Evolutionary conservation across 768 basidiomycete genomes (phyloP).

Genomic region (Crucibulum laeve): DNA sequence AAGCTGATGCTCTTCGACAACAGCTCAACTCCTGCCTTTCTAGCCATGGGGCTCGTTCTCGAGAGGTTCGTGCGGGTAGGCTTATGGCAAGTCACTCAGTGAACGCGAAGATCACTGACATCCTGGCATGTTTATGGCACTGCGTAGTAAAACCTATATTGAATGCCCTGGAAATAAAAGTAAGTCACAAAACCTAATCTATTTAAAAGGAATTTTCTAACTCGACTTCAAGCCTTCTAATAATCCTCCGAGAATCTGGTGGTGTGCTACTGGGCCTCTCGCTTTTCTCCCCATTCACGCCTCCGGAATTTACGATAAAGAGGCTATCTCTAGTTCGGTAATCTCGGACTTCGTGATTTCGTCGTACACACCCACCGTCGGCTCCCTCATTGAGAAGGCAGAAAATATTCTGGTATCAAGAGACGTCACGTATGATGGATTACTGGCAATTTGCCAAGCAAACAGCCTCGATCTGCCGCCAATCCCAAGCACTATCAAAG

Average conservation of each 20-base stretch:
- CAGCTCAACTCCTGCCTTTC: not conserved
- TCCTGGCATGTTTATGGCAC: slow-evolving; percentile 5
- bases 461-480: not conserved
- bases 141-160: slow-evolving; percentile 1
- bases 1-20: not conserved
- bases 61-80: not conserved
- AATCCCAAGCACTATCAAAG: slow-evolving; percentile 8
- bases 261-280: slow-evolving; percentile 14
- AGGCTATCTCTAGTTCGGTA: slow-evolving; percentile 1
- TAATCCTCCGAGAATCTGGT: slow-evolving; percentile 5
- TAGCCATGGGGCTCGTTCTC: slow-evolving; percentile 8
- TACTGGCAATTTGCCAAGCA: not conserved
- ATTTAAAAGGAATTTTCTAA: not conserved
- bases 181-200: not conserved
- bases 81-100: not conserved
- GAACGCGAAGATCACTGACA: not conserved
- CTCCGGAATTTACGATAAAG: slow-evolving; percentile 22
- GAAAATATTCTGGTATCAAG: not conserved
- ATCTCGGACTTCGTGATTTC: slow-evolving; percentile 14
- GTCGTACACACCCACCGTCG: slow-evolving; percentile 11
- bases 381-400: slow-evolving; percentile 4
- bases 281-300: slow-evolving; percentile 31
- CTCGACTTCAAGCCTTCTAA: not conserved
- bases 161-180: not conserved
- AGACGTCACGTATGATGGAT: not conserved